These are phyloP conservation scores for Pinus tabuliformis DNA, from an alignment of 75 land plant species.

Conservation along the genomic window DNA sequence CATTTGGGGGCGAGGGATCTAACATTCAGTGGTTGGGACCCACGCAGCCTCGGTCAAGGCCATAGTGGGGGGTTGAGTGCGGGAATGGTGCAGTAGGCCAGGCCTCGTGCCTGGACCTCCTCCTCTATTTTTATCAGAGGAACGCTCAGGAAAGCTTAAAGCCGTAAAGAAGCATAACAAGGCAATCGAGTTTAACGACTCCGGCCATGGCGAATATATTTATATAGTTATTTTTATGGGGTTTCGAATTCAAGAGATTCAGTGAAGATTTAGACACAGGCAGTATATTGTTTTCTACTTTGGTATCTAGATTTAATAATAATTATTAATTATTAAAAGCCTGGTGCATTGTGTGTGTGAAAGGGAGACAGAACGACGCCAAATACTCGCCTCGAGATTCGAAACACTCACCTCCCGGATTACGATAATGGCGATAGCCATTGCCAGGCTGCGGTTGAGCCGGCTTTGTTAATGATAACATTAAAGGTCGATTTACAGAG, in stretches of 20 bases:
- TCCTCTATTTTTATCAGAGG: too few species aligned
- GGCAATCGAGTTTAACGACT: too few species aligned
- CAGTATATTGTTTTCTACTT: too few species aligned
- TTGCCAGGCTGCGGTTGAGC: background rate
- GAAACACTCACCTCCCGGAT: background rate
- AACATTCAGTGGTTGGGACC: slow-evolving; percentile 4
- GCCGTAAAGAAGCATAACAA: too few species aligned
- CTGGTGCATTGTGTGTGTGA: background rate
- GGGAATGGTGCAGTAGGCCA: too few species aligned
- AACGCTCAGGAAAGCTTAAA: too few species aligned
- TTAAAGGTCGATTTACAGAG: background rate
- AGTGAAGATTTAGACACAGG: too few species aligned
- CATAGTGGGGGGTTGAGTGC: background rate
- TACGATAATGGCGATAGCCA: background rate
- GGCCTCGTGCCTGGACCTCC: too few species aligned
- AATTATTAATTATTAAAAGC: too few species aligned
- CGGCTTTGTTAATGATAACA: background rate
- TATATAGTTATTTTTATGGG: background rate
- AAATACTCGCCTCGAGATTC: slow-evolving; percentile 4
- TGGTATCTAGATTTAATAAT: too few species aligned
- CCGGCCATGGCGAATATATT: background rate
- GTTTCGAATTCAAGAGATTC: too few species aligned
- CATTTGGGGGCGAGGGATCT: background rate
- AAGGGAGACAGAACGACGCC: background rate
- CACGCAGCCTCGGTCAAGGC: background rate